These are phyloP conservation scores for Cryphonectria parasitica DNA, from an alignment of 2,329 filamentous ascomycete genomes.

Conservation along the genomic window DNA sequence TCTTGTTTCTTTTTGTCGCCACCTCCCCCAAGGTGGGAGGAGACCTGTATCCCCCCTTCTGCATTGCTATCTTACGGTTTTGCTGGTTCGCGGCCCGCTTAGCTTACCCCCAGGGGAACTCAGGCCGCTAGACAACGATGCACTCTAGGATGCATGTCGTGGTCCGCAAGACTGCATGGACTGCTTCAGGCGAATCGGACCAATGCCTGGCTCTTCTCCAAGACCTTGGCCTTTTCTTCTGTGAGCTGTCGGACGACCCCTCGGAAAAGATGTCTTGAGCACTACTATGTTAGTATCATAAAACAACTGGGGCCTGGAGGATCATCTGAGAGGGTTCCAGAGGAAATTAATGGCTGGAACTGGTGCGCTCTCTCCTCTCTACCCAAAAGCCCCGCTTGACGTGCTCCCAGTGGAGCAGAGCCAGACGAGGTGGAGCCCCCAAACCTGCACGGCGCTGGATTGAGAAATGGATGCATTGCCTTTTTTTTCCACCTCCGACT, in stretches of 20 bases:
- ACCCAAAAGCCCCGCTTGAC: neutral
- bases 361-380: neutral
- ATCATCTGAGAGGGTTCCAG: neutral
- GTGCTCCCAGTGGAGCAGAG: slow-evolving; percentile 18
- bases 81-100: neutral
- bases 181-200: slow-evolving; percentile 20
- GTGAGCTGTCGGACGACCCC: slow-evolving; percentile 8
- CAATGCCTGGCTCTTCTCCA: slow-evolving; percentile 17
- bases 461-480: slow-evolving; percentile 5
- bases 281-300: neutral
- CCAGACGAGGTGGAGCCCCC: neutral
- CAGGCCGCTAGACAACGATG: neutral
- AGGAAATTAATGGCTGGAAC: neutral
- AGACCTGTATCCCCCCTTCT: neutral
- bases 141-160: neutral
- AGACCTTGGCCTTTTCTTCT: slow-evolving; percentile 3
- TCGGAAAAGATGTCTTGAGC: neutral
- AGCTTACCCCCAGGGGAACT: neutral
- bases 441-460: slow-evolving; percentile 19
- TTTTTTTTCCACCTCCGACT: slow-evolving; percentile 12
- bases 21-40: neutral
- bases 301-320: neutral
- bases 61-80: neutral
- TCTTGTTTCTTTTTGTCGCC: neutral
- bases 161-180: slow-evolving; percentile 2